These are phyloP conservation scores for Thelonectria rubi DNA, from an alignment of 2,329 filamentous ascomycete species.

Conservation along the genomic window DNA sequence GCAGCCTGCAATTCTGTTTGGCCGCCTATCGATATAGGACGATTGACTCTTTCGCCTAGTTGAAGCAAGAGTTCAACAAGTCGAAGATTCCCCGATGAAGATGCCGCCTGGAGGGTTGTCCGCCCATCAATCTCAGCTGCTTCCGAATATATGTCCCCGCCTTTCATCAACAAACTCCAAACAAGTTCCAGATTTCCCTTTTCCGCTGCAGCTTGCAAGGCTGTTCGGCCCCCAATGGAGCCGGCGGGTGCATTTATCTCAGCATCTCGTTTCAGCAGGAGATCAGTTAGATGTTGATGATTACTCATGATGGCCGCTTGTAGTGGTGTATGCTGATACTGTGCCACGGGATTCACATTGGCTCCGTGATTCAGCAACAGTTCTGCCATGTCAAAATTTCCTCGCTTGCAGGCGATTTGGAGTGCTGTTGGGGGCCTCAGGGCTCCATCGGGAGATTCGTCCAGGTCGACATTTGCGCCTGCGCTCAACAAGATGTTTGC, in stretches of 20 bases:
- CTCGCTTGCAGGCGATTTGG: not conserved
- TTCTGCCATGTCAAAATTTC: too few species aligned
- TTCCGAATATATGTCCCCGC: not conserved
- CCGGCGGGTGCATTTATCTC: not conserved
- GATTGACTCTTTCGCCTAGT: not conserved
- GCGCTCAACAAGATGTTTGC: not conserved
- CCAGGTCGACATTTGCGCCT: not conserved
- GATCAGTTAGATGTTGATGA: not conserved
- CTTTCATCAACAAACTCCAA: not conserved
- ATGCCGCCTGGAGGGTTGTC: not conserved
- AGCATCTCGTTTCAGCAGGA: not conserved
- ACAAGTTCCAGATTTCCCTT: not conserved
- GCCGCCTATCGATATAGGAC: not conserved
- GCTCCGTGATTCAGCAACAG: too few species aligned
- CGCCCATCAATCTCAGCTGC: not conserved
- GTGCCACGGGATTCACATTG: too few species aligned
- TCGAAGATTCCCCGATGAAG: not conserved
- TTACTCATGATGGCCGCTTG: too few species aligned
- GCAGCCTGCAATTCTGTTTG: not conserved
- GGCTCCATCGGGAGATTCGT: not conserved
- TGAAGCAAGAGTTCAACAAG: not conserved
- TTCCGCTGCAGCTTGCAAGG: not conserved
- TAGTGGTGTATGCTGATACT: too few species aligned
- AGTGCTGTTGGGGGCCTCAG: not conserved
- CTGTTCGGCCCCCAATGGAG: not conserved